A percentile compares a stretch with the other conserved stretches of the same genome.
Evolutionary conservation across 148 eudicot species (phyloP).

Genomic region (Silene uniflora): DNA sequence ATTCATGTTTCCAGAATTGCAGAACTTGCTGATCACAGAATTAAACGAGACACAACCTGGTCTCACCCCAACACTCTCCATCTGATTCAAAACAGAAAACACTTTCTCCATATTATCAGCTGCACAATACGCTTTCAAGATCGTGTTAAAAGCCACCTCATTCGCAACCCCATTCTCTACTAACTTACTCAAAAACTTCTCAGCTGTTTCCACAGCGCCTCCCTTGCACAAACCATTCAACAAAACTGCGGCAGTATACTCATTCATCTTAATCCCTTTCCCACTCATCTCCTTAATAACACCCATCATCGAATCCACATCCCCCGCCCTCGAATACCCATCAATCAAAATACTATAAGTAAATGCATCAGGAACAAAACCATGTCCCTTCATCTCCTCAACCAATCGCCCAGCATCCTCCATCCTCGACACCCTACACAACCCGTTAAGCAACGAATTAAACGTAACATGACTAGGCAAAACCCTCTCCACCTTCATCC

Average conservation of each 20-base stretch:
- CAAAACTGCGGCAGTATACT: constrained; percentile 50
- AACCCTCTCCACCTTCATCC: constrained; percentile 54
- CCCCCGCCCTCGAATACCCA: constrained; percentile 52
- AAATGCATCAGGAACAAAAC: constrained; percentile 64
- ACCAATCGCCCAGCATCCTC: constrained; percentile 44
- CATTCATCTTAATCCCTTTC: constrained; percentile 42
- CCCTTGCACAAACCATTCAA: constrained; percentile 66
- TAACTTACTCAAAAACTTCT: constrained; percentile 43
- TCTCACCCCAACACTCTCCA: constrained; percentile 49
- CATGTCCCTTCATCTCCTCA: constrained; percentile 57
- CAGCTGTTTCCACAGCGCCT: constrained; percentile 61
- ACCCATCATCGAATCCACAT: constrained; percentile 39
- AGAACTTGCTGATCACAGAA: constrained; percentile 49
- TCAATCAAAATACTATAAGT: constrained; percentile 67
- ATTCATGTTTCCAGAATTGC: constrained; percentile 49
- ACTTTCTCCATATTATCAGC: constrained; percentile 53
- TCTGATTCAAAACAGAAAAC: constrained; percentile 35
- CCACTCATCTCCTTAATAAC: constrained; percentile 41
- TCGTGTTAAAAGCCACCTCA: constrained; percentile 57
- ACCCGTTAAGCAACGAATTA: constrained; percentile 67
- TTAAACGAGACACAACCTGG: constrained; percentile 57
- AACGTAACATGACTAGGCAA: constrained; percentile 55
- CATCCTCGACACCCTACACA: constrained; percentile 57
- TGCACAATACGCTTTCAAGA: constrained; percentile 58
- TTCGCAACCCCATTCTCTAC: constrained; percentile 41